Conservation (phyloP, 2,329 filamentous ascomycete species). For the Nemania serpens region DNA sequence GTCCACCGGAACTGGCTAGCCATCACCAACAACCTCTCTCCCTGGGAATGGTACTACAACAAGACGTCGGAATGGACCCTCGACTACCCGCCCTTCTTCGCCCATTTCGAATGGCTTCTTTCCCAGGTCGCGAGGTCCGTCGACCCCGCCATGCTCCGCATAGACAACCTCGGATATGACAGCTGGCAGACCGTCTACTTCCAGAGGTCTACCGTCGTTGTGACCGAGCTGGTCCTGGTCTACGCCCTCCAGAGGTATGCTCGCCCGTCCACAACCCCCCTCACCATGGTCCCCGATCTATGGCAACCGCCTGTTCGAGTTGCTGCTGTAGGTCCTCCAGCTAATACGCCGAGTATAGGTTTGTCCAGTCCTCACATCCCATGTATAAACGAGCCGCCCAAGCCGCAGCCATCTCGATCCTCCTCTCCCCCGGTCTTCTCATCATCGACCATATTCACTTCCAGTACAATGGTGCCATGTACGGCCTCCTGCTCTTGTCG, state of each 20-base stretch:
- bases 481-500: constrained; percentile 86
- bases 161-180: constrained; percentile 82
- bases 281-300: no score
- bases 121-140: constrained; percentile 78
- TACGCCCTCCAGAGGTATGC: constrained; percentile 78
- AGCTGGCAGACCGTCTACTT: constrained; percentile 96
- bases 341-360: constrained; percentile 53
- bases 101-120: constrained; percentile 92
- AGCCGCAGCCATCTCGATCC: constrained; percentile 82
- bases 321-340: constrained; percentile 1
- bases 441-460: constrained; percentile 98
- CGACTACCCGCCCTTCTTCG: constrained; percentile 98
- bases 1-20: constrained; percentile 99
- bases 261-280: not conserved
- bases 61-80: constrained; percentile 99
- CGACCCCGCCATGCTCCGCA: constrained; percentile 80
- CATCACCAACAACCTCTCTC: constrained; percentile 85
- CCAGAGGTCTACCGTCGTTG: constrained; percentile 84
- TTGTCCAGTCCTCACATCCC: constrained; percentile 71
- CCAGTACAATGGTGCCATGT: constrained; percentile 98
- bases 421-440: constrained; percentile 88
- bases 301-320: not conserved
- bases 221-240: constrained; percentile 81
- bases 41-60: constrained; percentile 94
- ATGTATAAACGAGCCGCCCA: constrained; percentile 76